Evolutionary conservation across 495 filamentous ascomycete genomes (phyloP).

Genomic region (Podospora bellae-mahoneyi): DNA sequence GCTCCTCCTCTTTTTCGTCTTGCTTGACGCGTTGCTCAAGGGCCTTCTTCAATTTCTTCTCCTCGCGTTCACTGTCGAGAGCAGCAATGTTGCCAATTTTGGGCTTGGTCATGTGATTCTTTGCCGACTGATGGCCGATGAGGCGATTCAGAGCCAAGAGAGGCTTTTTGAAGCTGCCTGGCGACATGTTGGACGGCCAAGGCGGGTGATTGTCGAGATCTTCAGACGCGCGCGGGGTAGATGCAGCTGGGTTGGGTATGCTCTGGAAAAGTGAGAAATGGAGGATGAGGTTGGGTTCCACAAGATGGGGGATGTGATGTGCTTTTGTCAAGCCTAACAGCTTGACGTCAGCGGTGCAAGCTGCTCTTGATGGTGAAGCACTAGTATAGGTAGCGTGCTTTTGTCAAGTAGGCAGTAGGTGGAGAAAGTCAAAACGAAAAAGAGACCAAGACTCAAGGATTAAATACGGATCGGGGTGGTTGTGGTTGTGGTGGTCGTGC

Average conservation of each 20-base stretch:
- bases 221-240: neutral
- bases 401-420: neutral
- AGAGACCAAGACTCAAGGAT: constrained; percentile 1
- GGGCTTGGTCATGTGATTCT: constrained; percentile 46
- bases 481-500: neutral
- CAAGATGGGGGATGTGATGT: neutral
- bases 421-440: neutral
- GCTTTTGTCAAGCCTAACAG: constrained; percentile 2
- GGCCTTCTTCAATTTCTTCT: constrained; percentile 48
- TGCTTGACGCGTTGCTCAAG: constrained; percentile 51
- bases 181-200: constrained; percentile 31
- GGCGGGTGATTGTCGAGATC: constrained; percentile 8
- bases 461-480: neutral
- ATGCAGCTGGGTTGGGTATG: neutral
- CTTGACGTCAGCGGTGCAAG: constrained; percentile 1
- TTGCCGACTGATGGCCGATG: constrained; percentile 41
- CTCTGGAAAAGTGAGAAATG: neutral
- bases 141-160: constrained; percentile 44
- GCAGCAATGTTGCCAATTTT: constrained; percentile 48
- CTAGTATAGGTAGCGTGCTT: neutral
- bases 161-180: constrained; percentile 39
- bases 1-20: constrained; percentile 50
- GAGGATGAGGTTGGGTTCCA: neutral
- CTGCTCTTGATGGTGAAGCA: neutral
- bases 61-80: constrained; percentile 40